Evolutionary conservation across 208 protist genomes (phyloP), one percentile per base, ranked within the genome.

Genomic region (Acanthamoeba castellanii): DNA sequence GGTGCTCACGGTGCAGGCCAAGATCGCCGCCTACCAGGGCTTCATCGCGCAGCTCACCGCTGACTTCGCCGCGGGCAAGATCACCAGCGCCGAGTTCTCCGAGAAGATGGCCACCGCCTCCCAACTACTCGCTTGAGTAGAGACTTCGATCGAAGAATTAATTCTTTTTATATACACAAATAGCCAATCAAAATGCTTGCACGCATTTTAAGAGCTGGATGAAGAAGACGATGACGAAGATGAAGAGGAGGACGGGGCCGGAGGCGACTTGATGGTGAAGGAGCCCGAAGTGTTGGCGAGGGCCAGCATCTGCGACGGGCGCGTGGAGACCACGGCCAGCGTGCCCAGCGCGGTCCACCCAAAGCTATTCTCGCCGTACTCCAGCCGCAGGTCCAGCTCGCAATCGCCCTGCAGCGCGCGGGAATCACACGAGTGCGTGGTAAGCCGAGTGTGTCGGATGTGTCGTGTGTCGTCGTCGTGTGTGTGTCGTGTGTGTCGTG

Each of bases 301-400:
- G 9, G 76, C 76, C 0, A 85, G 47, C 76, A 85, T 50, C 47
- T 85, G 76, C 9, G 76, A 85, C 25, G 76, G 76, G 14, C 76
- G 34, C 47, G 76, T 85, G 42, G 34, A 25, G 42, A 85, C 47
- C 20, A 85, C 76, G 5, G 76, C 76, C 76, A 85, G 76, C 25
- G 76, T 85, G 76, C 76, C 76, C 76, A 85, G 47, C 5, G 76
- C 27, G 2, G 76, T 91, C 85, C 85, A 91, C 8, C 85, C 85
- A n/a, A 91, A 91, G 42, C 27, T 91, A 57, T 50, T 91, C 55
- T 91, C 85, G 27, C 85, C 85, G 32, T 91, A 91, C 59, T 91
- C 85, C 7, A 91, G 32, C 30, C 85, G 85, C 85, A 91, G 50
- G 20, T 66, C 85, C 55, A 91, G 34, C 85, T 91, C 59, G 27